Evolutionary conservation across 805 yeast species (phyloP), one percentile per base, ranked within the genome.

Genomic region (Yueomyces sp.): DNA sequence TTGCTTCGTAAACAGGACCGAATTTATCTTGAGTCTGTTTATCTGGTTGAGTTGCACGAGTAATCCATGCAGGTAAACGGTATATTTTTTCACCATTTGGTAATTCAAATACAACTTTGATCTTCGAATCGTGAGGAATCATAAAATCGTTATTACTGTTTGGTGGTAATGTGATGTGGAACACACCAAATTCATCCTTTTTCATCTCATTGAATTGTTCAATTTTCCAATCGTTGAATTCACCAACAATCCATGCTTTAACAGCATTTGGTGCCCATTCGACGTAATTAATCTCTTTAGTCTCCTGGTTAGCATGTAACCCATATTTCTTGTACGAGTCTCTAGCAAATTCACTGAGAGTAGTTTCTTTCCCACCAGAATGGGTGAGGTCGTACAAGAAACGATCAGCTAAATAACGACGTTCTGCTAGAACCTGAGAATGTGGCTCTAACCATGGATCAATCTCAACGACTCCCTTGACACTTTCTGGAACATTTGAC

Each of bases 261-360:
- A 54, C 55, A 2, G 95, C 97, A 55, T 85, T 81, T 4, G 97
- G 98, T 1, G 94, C 87, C 79, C 95, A 90, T 63, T 90, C 95
- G 28, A 75, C 70, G 55, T 82, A 82, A 2, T 64, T 60, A 42
- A 88, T 74, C 5, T 73, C 70, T 47, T 76, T 74, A 43, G 74
- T 73, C 2, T 45, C 44, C 11, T 55, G 55, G 48, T 74, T 66
- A 9, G 80, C 79, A 53, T 85, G 87, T 47, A 92, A 65, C 1
- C 98, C 98, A 63, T 79, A 84, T 26, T 62, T 57, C 53, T 78
- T 69, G 61, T 85, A 90, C 4, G 94, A 79, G 47, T 79, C 73
- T 37, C 66, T 53, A 4, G 96, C 81, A 63, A 90, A 82, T 26
- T 76, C 64, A 30, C 72, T 58, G 40, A 90, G 64, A 2, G 85